phyloP scores from a whole-genome alignment of 2,329 filamentous ascomycete genomes.

The Fusarium dlaminii region DNA sequence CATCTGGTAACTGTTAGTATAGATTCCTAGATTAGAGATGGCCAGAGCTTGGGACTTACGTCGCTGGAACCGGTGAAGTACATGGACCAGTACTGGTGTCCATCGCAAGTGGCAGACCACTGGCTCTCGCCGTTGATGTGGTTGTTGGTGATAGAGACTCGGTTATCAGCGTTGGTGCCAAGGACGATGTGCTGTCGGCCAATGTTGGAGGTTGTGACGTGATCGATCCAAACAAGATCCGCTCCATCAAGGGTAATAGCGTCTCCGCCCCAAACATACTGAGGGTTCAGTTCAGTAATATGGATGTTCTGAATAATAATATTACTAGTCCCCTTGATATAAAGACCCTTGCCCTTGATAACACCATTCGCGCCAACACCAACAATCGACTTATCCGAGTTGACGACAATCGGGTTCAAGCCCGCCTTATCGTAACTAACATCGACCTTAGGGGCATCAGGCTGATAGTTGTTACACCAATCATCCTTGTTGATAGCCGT shows the following conservation, averaged over 20 bases:
- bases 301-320: slow-evolving; percentile 70
- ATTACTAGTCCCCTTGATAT: slow-evolving; percentile 56
- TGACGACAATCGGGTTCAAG: slow-evolving; percentile 59
- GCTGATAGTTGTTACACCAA: slow-evolving; percentile 69
- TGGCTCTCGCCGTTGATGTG: slow-evolving; percentile 62
- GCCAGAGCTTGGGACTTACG: not conserved
- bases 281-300: slow-evolving; percentile 64
- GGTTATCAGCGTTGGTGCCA: slow-evolving; percentile 61
- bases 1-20: slow-evolving; percentile 1
- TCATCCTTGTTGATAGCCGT: slow-evolving; percentile 67
- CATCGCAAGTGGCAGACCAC: slow-evolving; percentile 68
- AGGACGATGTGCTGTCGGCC: slow-evolving; percentile 70
- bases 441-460: slow-evolving; percentile 56
- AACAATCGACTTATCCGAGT: slow-evolving; percentile 66
- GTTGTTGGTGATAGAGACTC: slow-evolving; percentile 68
- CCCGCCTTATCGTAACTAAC: slow-evolving; percentile 63
- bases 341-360: slow-evolving; percentile 67
- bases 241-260: slow-evolving; percentile 61
- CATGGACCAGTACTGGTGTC: slow-evolving; percentile 68
- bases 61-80: slow-evolving; percentile 66
- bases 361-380: slow-evolving; percentile 62
- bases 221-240: slow-evolving; percentile 61
- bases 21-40: fast-evolving
- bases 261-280: slow-evolving; percentile 69
- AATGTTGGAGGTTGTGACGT: slow-evolving; percentile 65